Evolutionary conservation across 148 eudicot genomes (phyloP).

Genomic region (Persicaria maculosa): DNA sequence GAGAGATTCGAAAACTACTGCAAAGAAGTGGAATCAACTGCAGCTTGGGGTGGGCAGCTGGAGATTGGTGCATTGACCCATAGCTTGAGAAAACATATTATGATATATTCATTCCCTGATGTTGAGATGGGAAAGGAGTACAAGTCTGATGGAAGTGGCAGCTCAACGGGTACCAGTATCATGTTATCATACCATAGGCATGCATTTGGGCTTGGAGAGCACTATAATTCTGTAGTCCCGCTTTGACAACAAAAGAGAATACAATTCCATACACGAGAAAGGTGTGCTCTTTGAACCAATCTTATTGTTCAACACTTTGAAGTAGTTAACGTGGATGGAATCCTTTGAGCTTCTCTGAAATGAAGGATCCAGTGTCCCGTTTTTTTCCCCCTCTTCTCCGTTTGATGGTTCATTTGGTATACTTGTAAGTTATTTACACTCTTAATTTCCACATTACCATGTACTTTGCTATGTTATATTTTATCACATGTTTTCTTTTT

Average conservation of each 20-base stretch:
- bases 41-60: conserved; percentile 75
- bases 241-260: neutral
- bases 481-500: neutral
- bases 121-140: conserved; percentile 87
- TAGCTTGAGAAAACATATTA: conserved; percentile 51
- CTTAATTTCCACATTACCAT: neutral
- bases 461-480: neutral
- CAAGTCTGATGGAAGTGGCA: conserved; percentile 28
- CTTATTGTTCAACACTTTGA: neutral
- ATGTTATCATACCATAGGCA: conserved; percentile 64
- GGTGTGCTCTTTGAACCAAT: conserved; percentile 5
- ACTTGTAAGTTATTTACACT: neutral
- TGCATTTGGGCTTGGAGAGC: conserved; percentile 82
- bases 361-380: neutral
- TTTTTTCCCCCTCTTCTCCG: neutral
- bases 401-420: neutral
- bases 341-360: neutral
- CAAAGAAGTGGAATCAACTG: conserved; percentile 58
- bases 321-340: neutral
- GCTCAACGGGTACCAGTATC: conserved; percentile 27
- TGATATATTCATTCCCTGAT: conserved; percentile 64
- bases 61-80: conserved; percentile 72
- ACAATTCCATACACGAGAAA: neutral
- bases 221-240: conserved; percentile 63
- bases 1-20: conserved; percentile 61